phyloP scores from a whole-genome alignment of 2,329 filamentous ascomycete genomes.

The Ascochyta rabiei region DNA sequence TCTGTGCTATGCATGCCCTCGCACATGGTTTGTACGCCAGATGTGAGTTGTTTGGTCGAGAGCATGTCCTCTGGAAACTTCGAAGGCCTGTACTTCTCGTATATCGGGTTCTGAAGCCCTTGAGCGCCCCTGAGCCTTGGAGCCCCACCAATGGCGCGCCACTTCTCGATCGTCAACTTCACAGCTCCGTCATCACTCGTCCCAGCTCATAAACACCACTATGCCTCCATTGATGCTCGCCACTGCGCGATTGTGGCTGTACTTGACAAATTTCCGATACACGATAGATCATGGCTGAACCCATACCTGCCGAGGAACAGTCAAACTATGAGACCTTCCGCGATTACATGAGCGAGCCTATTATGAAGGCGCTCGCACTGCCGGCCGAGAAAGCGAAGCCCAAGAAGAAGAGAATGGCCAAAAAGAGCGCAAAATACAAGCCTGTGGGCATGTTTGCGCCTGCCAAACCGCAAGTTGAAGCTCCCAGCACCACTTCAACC shows the following conservation, averaged over 20 bases:
- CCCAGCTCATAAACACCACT: conserved; percentile 21
- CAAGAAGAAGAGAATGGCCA: conserved; percentile 51
- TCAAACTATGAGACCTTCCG: conserved; percentile 72
- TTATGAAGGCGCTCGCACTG: conserved; percentile 66
- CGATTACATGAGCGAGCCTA: conserved; percentile 72
- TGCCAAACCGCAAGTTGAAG: conserved; percentile 3
- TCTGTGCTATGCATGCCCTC: not conserved
- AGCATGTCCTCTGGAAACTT: not conserved
- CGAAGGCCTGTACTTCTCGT: not conserved
- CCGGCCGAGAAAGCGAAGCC: conserved; percentile 51
- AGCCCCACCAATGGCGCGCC: conserved; percentile 22
- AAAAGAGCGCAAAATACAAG: conserved; percentile 40
- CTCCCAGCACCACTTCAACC: not conserved
- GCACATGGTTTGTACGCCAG: not conserved
- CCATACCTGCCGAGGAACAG: conserved; percentile 46
- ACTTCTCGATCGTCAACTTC: conserved; percentile 23
- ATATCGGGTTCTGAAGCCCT: conserved; percentile 9
- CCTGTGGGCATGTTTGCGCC: conserved; percentile 17
- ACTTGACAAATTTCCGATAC: not conserved
- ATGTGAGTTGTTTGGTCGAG: not conserved
- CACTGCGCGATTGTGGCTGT: conserved; percentile 3
- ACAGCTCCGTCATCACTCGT: conserved; percentile 29
- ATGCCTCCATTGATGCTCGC: conserved; percentile 16
- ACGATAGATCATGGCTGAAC: conserved; percentile 33
- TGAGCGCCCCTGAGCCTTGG: conserved; percentile 19